Percentiles rank a stretch among this genome's conserved stretches.
Conservation (phyloP, 23 red algal species). For the Gracilaria caudata region DNA sequence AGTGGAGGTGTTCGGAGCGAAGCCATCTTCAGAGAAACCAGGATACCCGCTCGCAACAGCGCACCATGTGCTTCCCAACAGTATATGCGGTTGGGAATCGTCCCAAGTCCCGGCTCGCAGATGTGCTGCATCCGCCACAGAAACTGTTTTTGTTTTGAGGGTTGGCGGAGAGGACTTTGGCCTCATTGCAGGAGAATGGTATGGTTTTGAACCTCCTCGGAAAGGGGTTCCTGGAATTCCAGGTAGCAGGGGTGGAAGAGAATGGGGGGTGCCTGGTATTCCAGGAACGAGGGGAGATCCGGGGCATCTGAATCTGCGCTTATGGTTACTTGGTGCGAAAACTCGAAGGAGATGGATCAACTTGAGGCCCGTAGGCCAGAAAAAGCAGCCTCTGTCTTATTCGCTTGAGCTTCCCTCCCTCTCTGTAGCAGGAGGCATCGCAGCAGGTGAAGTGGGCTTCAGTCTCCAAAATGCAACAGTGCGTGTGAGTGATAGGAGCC, state of each 20-base stretch:
- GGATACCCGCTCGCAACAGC: constrained; percentile 1
- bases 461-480: neutral
- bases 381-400: neutral
- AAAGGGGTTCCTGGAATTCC: neutral
- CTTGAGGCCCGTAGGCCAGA: neutral
- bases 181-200: neutral
- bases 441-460: neutral
- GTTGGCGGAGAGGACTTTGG: constrained; percentile 1
- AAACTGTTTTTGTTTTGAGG: constrained; percentile 1
- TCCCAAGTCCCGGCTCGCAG: neutral
- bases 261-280: neutral
- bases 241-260: neutral
- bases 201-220: neutral
- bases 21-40: neutral
- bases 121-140: neutral
- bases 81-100: neutral
- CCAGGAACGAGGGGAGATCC: neutral
- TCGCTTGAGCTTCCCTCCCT: neutral
- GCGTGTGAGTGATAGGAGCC: neutral
- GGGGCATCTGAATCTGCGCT: neutral
- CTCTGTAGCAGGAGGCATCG: neutral
- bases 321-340: neutral
- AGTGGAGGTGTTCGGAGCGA: neutral
- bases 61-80: neutral
- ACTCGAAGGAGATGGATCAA: neutral